Conservation (phyloP, 2,329 filamentous ascomycete genomes). For the Penicillium sp. region DNA sequence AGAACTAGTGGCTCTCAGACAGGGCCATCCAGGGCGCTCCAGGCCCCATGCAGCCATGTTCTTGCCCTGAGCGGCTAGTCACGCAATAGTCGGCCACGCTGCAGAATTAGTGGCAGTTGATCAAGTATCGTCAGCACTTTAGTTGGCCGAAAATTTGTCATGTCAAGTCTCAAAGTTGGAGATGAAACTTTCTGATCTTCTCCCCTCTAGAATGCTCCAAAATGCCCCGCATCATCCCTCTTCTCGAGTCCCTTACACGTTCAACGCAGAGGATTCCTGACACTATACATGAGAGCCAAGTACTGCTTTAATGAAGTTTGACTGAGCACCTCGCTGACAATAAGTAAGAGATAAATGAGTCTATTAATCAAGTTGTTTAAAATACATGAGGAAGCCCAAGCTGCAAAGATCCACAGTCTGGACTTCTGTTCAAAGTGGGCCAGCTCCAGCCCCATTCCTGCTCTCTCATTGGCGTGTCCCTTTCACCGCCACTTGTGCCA, state of each 20-base stretch:
- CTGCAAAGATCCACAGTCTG: not conserved
- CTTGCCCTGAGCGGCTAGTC: slow-evolving; percentile 14
- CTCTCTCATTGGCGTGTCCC: not conserved
- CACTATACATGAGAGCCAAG: not conserved
- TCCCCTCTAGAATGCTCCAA: not conserved
- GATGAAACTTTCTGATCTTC: not conserved
- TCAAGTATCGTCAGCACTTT: not conserved
- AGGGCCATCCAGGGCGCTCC: not conserved
- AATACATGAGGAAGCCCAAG: not conserved
- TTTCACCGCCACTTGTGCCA: slow-evolving; percentile 8
- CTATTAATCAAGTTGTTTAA: not conserved
- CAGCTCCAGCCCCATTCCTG: not conserved
- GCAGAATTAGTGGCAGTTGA: not conserved
- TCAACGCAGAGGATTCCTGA: not conserved
- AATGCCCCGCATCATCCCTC: not conserved
- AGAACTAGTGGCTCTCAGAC: slow-evolving; percentile 10
- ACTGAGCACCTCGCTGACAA: not conserved
- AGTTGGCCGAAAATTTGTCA: not conserved
- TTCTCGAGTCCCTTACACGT: not conserved
- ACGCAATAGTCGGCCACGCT: not conserved
- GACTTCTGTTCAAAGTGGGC: not conserved
- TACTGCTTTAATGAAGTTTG: not conserved
- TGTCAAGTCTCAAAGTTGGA: not conserved
- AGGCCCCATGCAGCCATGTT: slow-evolving; percentile 6
- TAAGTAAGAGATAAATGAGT: not conserved